Percentiles rank a stretch among this genome's conserved stretches.
These are phyloP conservation scores for Globisporangium rhizosaccharum DNA, from an alignment of 352 stramenopile species.

Conservation along the genomic window DNA sequence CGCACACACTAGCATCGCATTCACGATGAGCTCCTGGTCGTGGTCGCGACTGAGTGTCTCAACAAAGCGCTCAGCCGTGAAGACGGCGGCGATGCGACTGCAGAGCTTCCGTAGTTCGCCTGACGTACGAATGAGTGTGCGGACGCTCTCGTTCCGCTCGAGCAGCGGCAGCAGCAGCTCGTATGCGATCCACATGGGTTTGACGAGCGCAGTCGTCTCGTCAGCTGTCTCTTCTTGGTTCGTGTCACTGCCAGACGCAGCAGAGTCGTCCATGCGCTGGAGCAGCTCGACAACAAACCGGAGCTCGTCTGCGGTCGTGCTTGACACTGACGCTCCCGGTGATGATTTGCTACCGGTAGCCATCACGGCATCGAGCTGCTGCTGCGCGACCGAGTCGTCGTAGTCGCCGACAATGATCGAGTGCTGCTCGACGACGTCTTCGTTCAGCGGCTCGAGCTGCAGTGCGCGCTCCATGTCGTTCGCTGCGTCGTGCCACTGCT, in stretches of 20 bases:
- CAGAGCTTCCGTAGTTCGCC: slow-evolving; percentile 42
- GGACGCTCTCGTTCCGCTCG: slow-evolving; percentile 33
- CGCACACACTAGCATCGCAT: slow-evolving; percentile 42
- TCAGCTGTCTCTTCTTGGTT: not conserved
- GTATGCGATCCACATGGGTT: slow-evolving; percentile 30
- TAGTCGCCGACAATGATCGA: slow-evolving; percentile 71
- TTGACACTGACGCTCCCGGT: slow-evolving; percentile 11
- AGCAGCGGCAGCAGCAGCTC: slow-evolving; percentile 52
- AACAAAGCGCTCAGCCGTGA: slow-evolving; percentile 2
- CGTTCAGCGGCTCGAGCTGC: slow-evolving; percentile 37
- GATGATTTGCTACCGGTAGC: not conserved
- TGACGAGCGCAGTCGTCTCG: slow-evolving; percentile 1
- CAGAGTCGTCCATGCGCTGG: slow-evolving; percentile 33
- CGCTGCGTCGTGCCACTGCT: slow-evolving; percentile 40
- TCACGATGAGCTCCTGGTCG: slow-evolving; percentile 18
- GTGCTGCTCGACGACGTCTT: slow-evolving; percentile 63
- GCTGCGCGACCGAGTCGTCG: slow-evolving; percentile 41
- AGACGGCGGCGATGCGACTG: slow-evolving; percentile 22
- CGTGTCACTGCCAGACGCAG: slow-evolving; percentile 1
- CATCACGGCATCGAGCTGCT: slow-evolving; percentile 18
- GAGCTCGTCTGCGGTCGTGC: slow-evolving; percentile 21
- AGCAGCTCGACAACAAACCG: slow-evolving; percentile 41
- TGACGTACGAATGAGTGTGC: slow-evolving; percentile 50
- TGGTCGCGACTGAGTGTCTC: not conserved
- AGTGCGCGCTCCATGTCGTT: slow-evolving; percentile 51